phyloP scores from a whole-genome alignment of 169 alveolate genomes.

The Plasmodium gallinaceum region DNA sequence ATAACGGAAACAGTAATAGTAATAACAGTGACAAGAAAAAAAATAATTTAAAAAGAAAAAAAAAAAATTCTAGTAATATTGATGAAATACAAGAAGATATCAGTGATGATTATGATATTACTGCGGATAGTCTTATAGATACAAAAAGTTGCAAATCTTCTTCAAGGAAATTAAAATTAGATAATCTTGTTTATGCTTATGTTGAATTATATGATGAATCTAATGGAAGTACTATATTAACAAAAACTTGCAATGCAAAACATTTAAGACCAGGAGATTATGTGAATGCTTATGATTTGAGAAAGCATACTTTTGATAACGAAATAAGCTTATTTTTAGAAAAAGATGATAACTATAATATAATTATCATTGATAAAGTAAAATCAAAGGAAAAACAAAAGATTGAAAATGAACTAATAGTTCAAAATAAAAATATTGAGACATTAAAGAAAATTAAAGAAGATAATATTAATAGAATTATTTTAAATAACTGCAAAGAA shows the following conservation, averaged over 20 bases:
- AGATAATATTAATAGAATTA: conserved; percentile 23
- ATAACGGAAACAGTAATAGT: not conserved
- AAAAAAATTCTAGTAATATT: conserved; percentile 3
- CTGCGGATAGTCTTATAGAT: conserved; percentile 7
- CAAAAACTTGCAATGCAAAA: conserved; percentile 70
- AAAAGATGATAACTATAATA: conserved; percentile 58
- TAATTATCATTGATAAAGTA: conserved; percentile 68
- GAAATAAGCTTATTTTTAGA: conserved; percentile 46
- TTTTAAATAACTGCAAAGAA: conserved; percentile 32
- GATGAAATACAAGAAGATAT: not conserved
- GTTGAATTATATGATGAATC: conserved; percentile 73
- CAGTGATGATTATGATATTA: not conserved
- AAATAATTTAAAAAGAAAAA: conserved; percentile 44
- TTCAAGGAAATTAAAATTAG: conserved; percentile 65
- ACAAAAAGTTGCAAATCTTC: conserved; percentile 56
- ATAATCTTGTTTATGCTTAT: conserved; percentile 62
- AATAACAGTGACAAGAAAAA: conserved; percentile 6
- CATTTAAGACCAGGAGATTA: conserved; percentile 75
- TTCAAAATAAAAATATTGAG: conserved; percentile 59
- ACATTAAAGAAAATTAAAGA: conserved; percentile 52
- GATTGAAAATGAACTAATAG: conserved; percentile 51
- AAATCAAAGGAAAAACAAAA: conserved; percentile 53
- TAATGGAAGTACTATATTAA: conserved; percentile 46
- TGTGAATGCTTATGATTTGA: conserved; percentile 70
- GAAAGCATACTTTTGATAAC: conserved; percentile 57